These are phyloP conservation scores for Sporormia fimetaria DNA, from an alignment of 495 filamentous ascomycete genomes.

Conservation along the genomic window DNA sequence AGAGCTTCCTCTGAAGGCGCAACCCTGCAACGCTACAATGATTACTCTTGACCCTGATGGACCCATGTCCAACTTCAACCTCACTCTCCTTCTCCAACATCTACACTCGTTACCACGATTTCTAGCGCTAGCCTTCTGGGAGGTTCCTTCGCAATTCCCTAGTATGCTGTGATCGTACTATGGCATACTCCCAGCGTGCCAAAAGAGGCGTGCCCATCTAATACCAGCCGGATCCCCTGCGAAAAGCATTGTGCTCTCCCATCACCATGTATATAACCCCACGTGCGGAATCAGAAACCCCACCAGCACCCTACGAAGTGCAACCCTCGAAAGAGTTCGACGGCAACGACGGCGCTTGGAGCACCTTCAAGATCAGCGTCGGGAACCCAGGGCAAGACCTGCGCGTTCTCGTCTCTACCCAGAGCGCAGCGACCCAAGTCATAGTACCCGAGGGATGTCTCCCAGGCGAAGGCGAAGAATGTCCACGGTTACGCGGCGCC, in stretches of 20 bases:
- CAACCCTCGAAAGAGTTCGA: conserved; percentile 22
- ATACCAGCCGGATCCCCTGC: no score
- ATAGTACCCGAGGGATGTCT: conserved; percentile 20
- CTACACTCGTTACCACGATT: no score
- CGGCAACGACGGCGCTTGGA: conserved; percentile 26
- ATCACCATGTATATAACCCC: conserved; percentile 12
- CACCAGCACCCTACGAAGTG: conserved; percentile 21
- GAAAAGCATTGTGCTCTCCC: not conserved
- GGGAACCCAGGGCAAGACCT: conserved; percentile 25
- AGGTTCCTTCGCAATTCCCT: no score
- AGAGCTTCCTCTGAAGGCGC: no score
- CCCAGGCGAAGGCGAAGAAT: conserved; percentile 14
- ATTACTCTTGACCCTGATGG: no score
- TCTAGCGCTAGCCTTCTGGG: no score
- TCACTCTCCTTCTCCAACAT: no score
- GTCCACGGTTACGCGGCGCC: conserved; percentile 14
- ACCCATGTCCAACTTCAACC: no score
- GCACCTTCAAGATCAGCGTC: conserved; percentile 21
- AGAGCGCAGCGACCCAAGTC: conserved; percentile 18
- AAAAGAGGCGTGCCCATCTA: no score
- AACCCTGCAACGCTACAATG: no score
- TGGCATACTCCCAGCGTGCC: no score
- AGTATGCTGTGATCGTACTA: no score
- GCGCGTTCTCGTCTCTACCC: conserved; percentile 22
- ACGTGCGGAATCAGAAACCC: conserved; percentile 5